Percentiles rank a stretch among this genome's conserved stretches.
Conservation (phyloP, 2,329 filamentous ascomycete genomes). For the Endocalyx cinctus region DNA sequence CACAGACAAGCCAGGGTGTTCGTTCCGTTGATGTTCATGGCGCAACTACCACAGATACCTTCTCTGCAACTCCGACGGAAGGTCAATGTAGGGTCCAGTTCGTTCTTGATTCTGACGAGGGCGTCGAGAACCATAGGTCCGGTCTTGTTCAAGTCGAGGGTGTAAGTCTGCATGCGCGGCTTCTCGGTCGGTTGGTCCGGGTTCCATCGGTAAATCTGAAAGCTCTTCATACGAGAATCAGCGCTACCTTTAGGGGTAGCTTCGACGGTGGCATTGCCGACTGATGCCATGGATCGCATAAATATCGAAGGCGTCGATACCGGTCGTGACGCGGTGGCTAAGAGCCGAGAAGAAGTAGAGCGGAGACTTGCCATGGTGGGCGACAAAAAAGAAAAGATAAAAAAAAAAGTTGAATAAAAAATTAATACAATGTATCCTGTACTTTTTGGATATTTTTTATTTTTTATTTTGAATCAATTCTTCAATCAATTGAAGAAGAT, state of each 20-base stretch:
- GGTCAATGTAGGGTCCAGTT: slow-evolving; percentile 92
- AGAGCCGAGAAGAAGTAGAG: slow-evolving; percentile 48
- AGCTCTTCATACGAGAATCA: slow-evolving; percentile 74
- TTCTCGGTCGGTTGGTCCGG: slow-evolving; percentile 89
- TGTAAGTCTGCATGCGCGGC: slow-evolving; percentile 93
- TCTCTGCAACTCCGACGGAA: slow-evolving; percentile 95
- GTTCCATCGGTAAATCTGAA: slow-evolving; percentile 99
- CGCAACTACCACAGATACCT: slow-evolving; percentile 97
- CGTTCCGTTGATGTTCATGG: slow-evolving; percentile 99
- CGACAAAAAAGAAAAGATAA: too few species aligned
- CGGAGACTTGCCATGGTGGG: slow-evolving; percentile 57
- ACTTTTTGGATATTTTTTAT: too few species aligned
- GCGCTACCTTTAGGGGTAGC: slow-evolving; percentile 55
- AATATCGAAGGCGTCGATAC: slow-evolving; percentile 36
- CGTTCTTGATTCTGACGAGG: slow-evolving; percentile 97
- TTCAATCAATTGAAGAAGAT: too few species aligned
- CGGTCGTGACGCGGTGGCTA: slow-evolving; percentile 43
- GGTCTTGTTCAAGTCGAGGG: slow-evolving; percentile 96
- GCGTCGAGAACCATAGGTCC: slow-evolving; percentile 98
- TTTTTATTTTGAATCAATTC: neutral
- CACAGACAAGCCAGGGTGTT: slow-evolving; percentile 97
- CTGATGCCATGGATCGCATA: slow-evolving; percentile 50
- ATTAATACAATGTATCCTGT: too few species aligned
- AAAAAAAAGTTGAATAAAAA: too few species aligned
- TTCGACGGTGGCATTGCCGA: slow-evolving; percentile 55